Percentiles rank a stretch among this genome's conserved stretches.
Evolutionary conservation across 768 basidiomycete genomes (phyloP).

Genomic region (Podaxis carcinomalis): DNA sequence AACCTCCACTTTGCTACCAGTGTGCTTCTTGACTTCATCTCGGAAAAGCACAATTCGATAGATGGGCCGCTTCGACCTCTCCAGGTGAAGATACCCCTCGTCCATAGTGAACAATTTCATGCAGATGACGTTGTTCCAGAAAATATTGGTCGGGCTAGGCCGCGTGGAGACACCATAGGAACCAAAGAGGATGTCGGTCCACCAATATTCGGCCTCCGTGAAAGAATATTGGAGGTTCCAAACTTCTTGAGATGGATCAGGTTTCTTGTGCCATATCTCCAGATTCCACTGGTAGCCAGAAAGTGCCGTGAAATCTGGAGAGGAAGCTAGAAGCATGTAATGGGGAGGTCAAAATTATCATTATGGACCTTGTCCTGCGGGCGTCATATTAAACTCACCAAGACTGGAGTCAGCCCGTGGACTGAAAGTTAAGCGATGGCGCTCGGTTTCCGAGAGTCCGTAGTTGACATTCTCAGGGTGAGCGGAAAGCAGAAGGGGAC

Average conservation of each 20-base stretch:
- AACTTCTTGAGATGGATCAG: background rate
- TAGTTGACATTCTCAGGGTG: background rate
- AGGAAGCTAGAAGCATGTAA: background rate
- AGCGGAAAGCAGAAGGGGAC: constrained; percentile 25
- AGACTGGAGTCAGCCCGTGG: background rate
- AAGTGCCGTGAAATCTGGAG: background rate
- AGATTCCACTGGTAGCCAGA: constrained; percentile 11
- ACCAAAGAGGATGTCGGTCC: constrained; percentile 18
- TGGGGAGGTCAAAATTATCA: background rate
- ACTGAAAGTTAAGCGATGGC: constrained; percentile 1
- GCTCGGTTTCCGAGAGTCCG: constrained; percentile 3
- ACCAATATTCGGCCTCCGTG: constrained; percentile 24
- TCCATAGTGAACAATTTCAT: constrained; percentile 20
- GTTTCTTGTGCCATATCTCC: constrained; percentile 16
- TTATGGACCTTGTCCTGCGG: too few relatives aligned
- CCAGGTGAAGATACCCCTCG: constrained; percentile 16
- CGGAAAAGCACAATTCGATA: constrained; percentile 21
- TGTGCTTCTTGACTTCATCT: constrained; percentile 21
- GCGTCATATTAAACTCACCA: background rate
- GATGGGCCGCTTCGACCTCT: constrained; percentile 11
- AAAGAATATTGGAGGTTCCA: constrained; percentile 26
- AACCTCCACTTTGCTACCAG: constrained; percentile 19
- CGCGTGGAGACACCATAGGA: constrained; percentile 21
- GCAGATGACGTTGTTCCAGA: constrained; percentile 22
- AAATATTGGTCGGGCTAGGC: constrained; percentile 15